phyloP scores from a whole-genome alignment of 2,329 filamentous ascomycete genomes.

The Teratosphaeria viscida region DNA sequence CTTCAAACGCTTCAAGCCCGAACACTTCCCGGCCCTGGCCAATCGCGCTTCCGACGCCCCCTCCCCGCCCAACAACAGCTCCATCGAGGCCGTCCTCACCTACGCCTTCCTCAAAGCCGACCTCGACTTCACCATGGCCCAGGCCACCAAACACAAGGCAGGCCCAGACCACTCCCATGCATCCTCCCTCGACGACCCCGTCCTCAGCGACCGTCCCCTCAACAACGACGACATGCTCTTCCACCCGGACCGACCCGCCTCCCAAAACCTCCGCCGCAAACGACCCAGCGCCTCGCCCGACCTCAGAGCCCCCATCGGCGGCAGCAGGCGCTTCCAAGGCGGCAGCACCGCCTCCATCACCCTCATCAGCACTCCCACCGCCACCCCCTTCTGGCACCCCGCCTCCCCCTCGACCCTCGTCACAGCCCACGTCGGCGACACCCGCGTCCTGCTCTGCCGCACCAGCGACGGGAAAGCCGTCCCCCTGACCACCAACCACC shows the following conservation, averaged over 20 bases:
- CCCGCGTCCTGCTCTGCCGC: constrained; percentile 78
- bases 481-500: constrained; percentile 82
- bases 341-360: constrained; percentile 86
- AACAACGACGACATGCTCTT: constrained; percentile 80
- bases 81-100: constrained; percentile 67
- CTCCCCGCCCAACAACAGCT: constrained; percentile 35
- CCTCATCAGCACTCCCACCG: constrained; percentile 83
- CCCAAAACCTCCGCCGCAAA: constrained; percentile 26
- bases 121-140: constrained; percentile 83
- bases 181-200: constrained; percentile 50
- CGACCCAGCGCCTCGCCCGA: constrained; percentile 32
- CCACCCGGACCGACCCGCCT: constrained; percentile 39
- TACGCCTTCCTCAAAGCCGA: constrained; percentile 93
- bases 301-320: constrained; percentile 56
- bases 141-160: constrained; percentile 54
- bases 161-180: neutral
- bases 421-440: constrained; percentile 88
- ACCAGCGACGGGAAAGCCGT: constrained; percentile 70
- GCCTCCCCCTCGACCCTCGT: constrained; percentile 72
- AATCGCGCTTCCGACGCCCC: constrained; percentile 2
- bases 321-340: constrained; percentile 69
- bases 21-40: constrained; percentile 46
- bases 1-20: constrained; percentile 79
- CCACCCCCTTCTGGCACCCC: constrained; percentile 92
- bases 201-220: constrained; percentile 62